phyloP scores from a whole-genome alignment of 139 green algal genomes.

The Coelastrella sp. region DNA sequence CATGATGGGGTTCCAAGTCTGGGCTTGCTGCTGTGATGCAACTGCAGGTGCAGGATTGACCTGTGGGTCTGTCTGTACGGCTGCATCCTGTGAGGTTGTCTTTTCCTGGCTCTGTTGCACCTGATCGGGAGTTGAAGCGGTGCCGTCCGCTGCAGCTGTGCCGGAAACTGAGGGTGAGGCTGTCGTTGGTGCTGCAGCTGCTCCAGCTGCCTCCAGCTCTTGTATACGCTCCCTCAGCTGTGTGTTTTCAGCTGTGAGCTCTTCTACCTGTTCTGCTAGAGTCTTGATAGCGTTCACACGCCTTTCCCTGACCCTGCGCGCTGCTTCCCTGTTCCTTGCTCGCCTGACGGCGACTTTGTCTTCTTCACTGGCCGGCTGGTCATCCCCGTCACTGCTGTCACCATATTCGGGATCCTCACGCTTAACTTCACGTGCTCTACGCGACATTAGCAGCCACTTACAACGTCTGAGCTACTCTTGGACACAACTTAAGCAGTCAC shows the following conservation, averaged over 20 bases:
- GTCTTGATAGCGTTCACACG: slow-evolving; percentile 23
- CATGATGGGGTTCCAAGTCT: background rate
- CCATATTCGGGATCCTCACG: background rate
- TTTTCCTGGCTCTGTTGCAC: background rate
- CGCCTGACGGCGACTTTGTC: slow-evolving; percentile 50
- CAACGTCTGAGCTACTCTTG: too few relatives aligned
- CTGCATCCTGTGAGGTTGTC: background rate
- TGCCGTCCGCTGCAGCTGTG: background rate
- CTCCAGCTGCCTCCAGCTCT: slow-evolving; percentile 14
- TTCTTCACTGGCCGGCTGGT: slow-evolving; percentile 51
- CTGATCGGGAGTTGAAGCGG: background rate
- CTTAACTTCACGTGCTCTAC: background rate
- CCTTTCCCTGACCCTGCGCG: slow-evolving; percentile 14
- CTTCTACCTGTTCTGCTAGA: background rate
- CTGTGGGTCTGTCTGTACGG: slow-evolving; percentile 22
- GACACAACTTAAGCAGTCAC: too few relatives aligned
- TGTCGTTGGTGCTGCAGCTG: background rate
- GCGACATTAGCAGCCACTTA: background rate
- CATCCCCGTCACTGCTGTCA: slow-evolving; percentile 18
- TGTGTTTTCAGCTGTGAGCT: background rate
- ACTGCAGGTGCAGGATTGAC: background rate
- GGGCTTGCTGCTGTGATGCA: background rate
- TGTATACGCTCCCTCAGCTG: slow-evolving; percentile 17
- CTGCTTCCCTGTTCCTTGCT: slow-evolving; percentile 14
- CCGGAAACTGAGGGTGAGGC: background rate